Conservation (phyloP, 352 stramenopile species). For the Phytopythium boreale region DNA sequence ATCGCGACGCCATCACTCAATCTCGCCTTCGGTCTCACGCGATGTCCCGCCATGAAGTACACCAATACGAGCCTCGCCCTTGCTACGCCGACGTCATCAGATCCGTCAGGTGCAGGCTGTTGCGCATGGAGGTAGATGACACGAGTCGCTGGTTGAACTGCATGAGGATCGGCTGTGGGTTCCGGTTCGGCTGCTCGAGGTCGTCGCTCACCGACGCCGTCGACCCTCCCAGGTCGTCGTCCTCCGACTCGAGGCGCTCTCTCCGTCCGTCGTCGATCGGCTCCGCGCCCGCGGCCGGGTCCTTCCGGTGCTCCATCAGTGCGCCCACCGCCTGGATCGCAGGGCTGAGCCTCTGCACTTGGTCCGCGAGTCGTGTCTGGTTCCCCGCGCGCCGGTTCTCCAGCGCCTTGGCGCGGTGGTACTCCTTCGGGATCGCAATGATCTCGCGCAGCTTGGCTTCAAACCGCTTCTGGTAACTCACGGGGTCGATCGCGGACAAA, state of each 20-base stretch:
- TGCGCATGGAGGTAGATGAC: constrained; percentile 24
- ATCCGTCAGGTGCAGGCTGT: constrained; percentile 31
- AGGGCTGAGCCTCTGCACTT: constrained; percentile 31
- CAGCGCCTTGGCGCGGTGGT: constrained; percentile 19
- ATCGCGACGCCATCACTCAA: too few species aligned
- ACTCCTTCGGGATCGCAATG: constrained; percentile 72
- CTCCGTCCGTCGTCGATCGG: constrained; percentile 17
- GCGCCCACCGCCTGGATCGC: constrained; percentile 29
- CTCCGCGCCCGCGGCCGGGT: constrained; percentile 5
- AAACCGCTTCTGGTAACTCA: constrained; percentile 78
- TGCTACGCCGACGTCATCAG: constrained; percentile 11
- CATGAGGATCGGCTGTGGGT: constrained; percentile 53
- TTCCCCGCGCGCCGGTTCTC: constrained; percentile 13
- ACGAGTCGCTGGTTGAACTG: constrained; percentile 45
- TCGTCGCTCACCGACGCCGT: constrained; percentile 25
- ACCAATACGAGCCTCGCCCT: too few species aligned
- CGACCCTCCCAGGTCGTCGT: constrained; percentile 21
- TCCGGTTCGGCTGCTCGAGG: constrained; percentile 47
- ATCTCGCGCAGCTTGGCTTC: constrained; percentile 79
- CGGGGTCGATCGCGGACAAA: constrained; percentile 80
- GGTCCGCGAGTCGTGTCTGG: constrained; percentile 18
- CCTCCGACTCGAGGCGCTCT: constrained; percentile 28
- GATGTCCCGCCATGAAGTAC: too few species aligned
- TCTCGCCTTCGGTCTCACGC: too few species aligned
- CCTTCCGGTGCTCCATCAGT: constrained; percentile 16